Evolutionary conservation across 805 yeast genomes (phyloP), one percentile per base, ranked within the genome.

Genomic region (Tetrapisispora taiwanensis): DNA sequence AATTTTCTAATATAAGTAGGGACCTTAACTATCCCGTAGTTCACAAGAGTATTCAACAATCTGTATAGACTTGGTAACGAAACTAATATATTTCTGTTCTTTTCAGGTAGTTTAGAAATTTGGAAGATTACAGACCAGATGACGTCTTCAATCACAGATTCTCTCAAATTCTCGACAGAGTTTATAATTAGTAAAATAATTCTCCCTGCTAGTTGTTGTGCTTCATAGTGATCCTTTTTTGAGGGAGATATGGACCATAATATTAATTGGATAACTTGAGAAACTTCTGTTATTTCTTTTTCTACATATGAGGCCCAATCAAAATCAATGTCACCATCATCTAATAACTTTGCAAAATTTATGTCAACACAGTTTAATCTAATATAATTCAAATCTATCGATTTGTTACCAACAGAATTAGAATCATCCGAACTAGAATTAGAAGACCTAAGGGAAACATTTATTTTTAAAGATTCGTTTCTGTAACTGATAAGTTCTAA

Each of bases 1-100:
- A 89, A 66, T 52, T 80, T 77, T 54, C 97, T 69, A 46, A 89
- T 69, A 55, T 90, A 90, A 1, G 83, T 73, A 0, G 71, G 60
- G 1, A 63, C 61, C 45, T 72, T 75, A n/a, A 73, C 65, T 39
- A 70, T 65, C 13, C 72, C 66, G 15, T 72, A 68, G 12, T 66
- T 68, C 6, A 58, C 55, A 15, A 69, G 49, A 17, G 66, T 58
- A 44, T 74, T 74, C 26, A 78, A 44, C 27, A 74, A 65, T 24
- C 69, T 66, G 49, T 76, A 75, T 14, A 76, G 32, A 13, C 59
- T 47, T 50, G 66, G 48, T 54, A 63, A 36, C 60, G 65, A 48
- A 3, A 60, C 52, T 9, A 43, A 32, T 14, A 39, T 31, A 2
- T 27, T 20, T 27, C 48, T 45, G 8, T 47, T 51, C 37, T 66